A percentile compares a stretch with the other conserved stretches of the same genome.
These are phyloP conservation scores for Nigrospora oryzae DNA, from an alignment of 2,329 filamentous ascomycete genomes.

Conservation along the genomic window DNA sequence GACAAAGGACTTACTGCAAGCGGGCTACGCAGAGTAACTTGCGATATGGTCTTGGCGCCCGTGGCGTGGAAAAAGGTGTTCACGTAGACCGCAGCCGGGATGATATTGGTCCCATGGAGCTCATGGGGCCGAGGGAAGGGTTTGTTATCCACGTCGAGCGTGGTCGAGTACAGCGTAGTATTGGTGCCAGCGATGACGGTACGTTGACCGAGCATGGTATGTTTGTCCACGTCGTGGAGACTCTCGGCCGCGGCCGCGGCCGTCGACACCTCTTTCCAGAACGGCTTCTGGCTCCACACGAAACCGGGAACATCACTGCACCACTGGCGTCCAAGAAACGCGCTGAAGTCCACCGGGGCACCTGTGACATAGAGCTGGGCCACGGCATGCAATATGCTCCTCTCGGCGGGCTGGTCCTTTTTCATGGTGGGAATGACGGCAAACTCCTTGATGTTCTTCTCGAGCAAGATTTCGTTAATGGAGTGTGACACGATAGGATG, in stretches of 20 bases:
- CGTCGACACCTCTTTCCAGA: slow-evolving; percentile 15
- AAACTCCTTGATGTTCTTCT: slow-evolving; percentile 13
- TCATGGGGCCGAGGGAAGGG: slow-evolving; percentile 31
- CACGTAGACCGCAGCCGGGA: slow-evolving; percentile 30
- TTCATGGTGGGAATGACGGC: slow-evolving; percentile 21
- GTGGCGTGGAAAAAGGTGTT: slow-evolving; percentile 26
- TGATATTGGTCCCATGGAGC: slow-evolving; percentile 30
- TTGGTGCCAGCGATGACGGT: slow-evolving; percentile 17
- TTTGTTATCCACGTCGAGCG: slow-evolving; percentile 24
- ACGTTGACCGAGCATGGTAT: slow-evolving; percentile 23
- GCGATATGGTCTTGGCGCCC: slow-evolving; percentile 6
- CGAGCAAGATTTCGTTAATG: slow-evolving; percentile 26
- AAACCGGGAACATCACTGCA: slow-evolving; percentile 14
- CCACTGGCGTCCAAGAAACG: slow-evolving; percentile 13
- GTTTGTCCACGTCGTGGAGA: slow-evolving; percentile 22
- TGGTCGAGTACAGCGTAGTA: slow-evolving; percentile 22
- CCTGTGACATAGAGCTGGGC: slow-evolving; percentile 2
- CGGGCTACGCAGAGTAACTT: no score
- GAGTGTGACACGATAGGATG: slow-evolving; percentile 33
- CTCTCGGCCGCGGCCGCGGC: background rate
- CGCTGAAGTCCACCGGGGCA: slow-evolving; percentile 10
- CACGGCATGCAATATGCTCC: slow-evolving; percentile 10
- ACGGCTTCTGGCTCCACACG: slow-evolving; percentile 12
- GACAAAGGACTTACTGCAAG: no score
- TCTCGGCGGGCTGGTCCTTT: slow-evolving; percentile 18